Evolutionary conservation across 2,329 filamentous ascomycete species (phyloP), one percentile per base, ranked within the genome.

Genomic region (Aschersonia sp.): DNA sequence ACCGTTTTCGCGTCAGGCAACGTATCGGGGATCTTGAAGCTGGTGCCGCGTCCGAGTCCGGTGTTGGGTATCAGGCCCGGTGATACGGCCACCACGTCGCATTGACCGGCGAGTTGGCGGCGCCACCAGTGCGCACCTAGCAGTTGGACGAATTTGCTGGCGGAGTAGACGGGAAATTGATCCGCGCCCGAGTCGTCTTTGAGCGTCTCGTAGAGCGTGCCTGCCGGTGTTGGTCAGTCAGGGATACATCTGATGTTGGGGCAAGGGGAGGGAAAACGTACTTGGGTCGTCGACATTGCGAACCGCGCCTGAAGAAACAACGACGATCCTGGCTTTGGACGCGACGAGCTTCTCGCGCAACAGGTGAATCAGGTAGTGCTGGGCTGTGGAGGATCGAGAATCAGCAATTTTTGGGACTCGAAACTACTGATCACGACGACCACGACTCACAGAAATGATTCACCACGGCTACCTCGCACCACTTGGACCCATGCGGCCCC

Each of bases 81-180:
- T 6, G 73, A 77, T 5, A 75, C 73, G 9, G 74, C 74, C 4
- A 77, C 65, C 28, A 77, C 68, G 4, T 59, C 54, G 54, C 66
- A 71, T 30, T 62, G 58, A 30, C 60, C 68, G 0, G 53, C 48
- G n/a, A 77, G 65, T 52, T 74, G 62, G 3, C 73, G 72, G 2
- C 72, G 71, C 74, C 74, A 77, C 72, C 72, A 77, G 45, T 77
- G 73, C 1, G 73, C 71, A 5, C 64, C 63, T 1, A 77, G 66
- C 0, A 77, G 64, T 51, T 72, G 71, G 1, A 67, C 61, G 49
- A 77, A 76, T 53, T 77, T 77, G 51, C 66, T 68, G 41, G 65
- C 60, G 6, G 52, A 29, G 51, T 77, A 77, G 6, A 67, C 58
- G 0, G 45, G 51, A 2, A 44, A 42, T 0, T 45, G 52, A 0